Evolutionary conservation across 2,329 filamentous ascomycete species (phyloP).

Genomic region (Immersiporthe knoxdaviesiana): DNA sequence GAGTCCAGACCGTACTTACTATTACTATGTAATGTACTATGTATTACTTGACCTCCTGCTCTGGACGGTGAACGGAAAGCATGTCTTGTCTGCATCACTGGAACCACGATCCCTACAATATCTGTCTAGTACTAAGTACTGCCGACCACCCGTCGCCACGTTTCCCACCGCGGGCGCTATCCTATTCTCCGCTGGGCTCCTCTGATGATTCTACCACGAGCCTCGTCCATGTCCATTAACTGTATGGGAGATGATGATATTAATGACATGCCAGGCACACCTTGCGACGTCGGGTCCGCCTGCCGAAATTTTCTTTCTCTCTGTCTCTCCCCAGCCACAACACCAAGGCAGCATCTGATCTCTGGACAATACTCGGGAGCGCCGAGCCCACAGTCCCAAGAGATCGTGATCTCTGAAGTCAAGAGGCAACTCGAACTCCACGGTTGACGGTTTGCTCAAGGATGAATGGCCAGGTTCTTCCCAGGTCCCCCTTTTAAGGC

Average conservation of each 20-base stretch:
- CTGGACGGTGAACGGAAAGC: no score
- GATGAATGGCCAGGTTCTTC: background rate
- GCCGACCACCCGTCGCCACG: background rate
- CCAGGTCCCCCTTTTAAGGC: background rate
- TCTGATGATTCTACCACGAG: background rate
- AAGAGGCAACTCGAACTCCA: background rate
- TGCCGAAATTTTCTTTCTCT: background rate
- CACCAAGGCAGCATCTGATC: background rate
- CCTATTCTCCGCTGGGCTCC: background rate
- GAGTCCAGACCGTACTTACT: background rate
- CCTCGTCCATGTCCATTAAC: background rate
- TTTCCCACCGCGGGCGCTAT: conserved; percentile 1
- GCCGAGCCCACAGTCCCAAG: background rate
- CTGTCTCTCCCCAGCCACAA: background rate
- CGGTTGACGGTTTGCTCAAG: background rate
- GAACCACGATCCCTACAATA: background rate
- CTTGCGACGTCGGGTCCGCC: background rate
- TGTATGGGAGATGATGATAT: background rate
- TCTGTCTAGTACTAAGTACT: background rate
- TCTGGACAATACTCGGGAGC: background rate
- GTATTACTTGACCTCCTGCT: background rate
- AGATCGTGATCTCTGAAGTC: background rate
- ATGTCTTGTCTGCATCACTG: background rate
- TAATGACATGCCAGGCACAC: conserved; percentile 4
- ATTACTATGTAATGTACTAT: background rate